These are phyloP conservation scores for Neonectria coccinea DNA, from an alignment of 2,329 filamentous ascomycete species.

Conservation along the genomic window DNA sequence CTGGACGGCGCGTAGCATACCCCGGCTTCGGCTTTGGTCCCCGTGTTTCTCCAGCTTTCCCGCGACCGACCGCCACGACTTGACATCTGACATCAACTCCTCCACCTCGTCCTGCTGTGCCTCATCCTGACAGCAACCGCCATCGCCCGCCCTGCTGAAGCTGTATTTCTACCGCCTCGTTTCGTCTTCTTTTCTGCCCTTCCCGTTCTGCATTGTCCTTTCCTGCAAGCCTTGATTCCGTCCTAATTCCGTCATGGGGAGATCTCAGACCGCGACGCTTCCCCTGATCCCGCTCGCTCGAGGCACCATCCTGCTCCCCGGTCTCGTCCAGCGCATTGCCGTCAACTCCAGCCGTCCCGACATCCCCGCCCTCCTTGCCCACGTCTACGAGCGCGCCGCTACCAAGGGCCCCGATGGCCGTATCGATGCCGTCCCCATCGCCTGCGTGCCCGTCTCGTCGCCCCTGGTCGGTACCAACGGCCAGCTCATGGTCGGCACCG, in stretches of 20 bases:
- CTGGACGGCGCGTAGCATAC: conserved; percentile 8
- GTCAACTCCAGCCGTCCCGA: conserved; percentile 84
- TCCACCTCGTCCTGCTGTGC: conserved; percentile 19
- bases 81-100: conserved; percentile 42
- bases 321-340: conserved; percentile 85
- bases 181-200: conserved; percentile 11
- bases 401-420: conserved; percentile 73
- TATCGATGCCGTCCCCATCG: conserved; percentile 79
- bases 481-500: conserved; percentile 77
- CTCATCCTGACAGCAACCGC: conserved; percentile 11
- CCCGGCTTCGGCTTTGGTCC: conserved; percentile 43
- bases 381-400: conserved; percentile 82
- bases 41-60: conserved; percentile 47
- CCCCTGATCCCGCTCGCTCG: conserved; percentile 86
- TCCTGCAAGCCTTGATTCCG: conserved; percentile 34
- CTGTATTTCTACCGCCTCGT: conserved; percentile 19
- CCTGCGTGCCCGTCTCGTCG: conserved; percentile 87
- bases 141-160: conserved; percentile 7
- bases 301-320: conserved; percentile 85
- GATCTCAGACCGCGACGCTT: conserved; percentile 62
- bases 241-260: conserved; percentile 51
- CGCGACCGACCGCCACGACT: conserved; percentile 22
- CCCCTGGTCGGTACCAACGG: conserved; percentile 79
- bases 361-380: conserved; percentile 87
- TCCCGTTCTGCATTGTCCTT: background rate